Conservation (phyloP, 140 eudicot genomes). For the Erigeron philadelphicus region DNA sequence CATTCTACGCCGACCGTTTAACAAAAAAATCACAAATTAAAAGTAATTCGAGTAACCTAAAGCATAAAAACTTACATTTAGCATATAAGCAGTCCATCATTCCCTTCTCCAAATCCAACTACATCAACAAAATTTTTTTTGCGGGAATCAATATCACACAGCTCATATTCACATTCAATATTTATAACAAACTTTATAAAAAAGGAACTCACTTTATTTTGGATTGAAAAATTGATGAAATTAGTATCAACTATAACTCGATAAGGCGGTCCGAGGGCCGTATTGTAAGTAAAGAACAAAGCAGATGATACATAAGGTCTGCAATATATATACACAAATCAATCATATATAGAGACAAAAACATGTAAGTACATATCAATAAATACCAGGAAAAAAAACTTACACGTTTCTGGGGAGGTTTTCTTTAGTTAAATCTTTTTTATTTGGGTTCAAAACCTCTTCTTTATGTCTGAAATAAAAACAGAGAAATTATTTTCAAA, state of each 20-base stretch:
- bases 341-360: not conserved
- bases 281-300: conserved; percentile 72
- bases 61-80: conserved; percentile 59
- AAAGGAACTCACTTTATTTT: conserved; percentile 72
- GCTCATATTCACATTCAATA: not conserved
- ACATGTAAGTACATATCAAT: not conserved
- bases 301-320: conserved; percentile 93
- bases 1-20: too few species aligned
- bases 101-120: conserved; percentile 98
- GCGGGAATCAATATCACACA: too few species aligned
- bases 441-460: conserved; percentile 74
- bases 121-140: too few species aligned
- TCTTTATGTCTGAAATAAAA: conserved; percentile 56
- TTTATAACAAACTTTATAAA: too few species aligned
- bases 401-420: conserved; percentile 94
- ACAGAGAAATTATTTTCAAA: not conserved
- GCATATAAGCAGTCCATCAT: conserved; percentile 99
- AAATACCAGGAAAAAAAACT: conserved; percentile 5
- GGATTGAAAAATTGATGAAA: conserved; percentile 94
- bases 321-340: conserved; percentile 29
- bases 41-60: too few species aligned
- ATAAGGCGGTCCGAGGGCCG: conserved; percentile 92
- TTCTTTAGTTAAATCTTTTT: conserved; percentile 59
- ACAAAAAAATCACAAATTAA: too few species aligned
- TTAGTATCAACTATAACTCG: conserved; percentile 93